A percentile compares a stretch with the other conserved stretches of the same genome.
These are phyloP conservation scores for Debaryomyces hansenii DNA, from an alignment of 805 yeast species.

Conservation along the genomic window DNA sequence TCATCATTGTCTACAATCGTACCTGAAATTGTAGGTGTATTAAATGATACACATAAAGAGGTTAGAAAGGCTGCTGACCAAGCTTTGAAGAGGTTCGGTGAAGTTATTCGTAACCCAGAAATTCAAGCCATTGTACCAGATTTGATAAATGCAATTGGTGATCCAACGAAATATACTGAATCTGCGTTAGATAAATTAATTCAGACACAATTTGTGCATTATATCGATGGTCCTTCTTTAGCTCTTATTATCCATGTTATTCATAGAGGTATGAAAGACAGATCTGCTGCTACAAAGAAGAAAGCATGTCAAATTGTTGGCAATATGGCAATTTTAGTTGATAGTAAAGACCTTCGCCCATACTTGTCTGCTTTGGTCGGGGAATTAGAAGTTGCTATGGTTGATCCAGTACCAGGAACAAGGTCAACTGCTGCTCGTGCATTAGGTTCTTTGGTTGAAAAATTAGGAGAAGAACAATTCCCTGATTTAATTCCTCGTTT, in stretches of 20 bases:
- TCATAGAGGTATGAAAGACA: slow-evolving; percentile 91
- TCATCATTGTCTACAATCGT: slow-evolving; percentile 85
- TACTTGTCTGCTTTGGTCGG: slow-evolving; percentile 75
- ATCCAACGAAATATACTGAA: slow-evolving; percentile 89
- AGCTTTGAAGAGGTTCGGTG: slow-evolving; percentile 88
- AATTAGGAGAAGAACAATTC: slow-evolving; percentile 93
- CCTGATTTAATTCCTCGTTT: slow-evolving; percentile 86
- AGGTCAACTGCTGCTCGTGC: slow-evolving; percentile 98
- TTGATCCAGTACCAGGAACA: slow-evolving; percentile 96
- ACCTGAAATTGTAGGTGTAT: slow-evolving; percentile 93
- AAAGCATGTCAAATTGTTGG: slow-evolving; percentile 98
- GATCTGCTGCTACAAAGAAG: slow-evolving; percentile 90
- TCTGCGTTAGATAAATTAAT: slow-evolving; percentile 82
- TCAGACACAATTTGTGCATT: slow-evolving; percentile 92
- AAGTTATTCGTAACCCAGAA: slow-evolving; percentile 95
- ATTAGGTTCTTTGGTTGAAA: slow-evolving; percentile 92
- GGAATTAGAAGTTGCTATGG: slow-evolving; percentile 92
- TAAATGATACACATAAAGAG: slow-evolving; percentile 94
- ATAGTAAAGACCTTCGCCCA: slow-evolving; percentile 79
- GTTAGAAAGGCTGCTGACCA: slow-evolving; percentile 94
- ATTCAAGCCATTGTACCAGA: slow-evolving; percentile 88
- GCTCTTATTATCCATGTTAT: slow-evolving; percentile 94
- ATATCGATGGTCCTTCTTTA: slow-evolving; percentile 96
- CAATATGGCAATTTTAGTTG: slow-evolving; percentile 95
- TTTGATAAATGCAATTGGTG: slow-evolving; percentile 89